These are phyloP conservation scores for Colletotrichum simmondsii DNA, from an alignment of 2,329 filamentous ascomycete species.

Conservation along the genomic window DNA sequence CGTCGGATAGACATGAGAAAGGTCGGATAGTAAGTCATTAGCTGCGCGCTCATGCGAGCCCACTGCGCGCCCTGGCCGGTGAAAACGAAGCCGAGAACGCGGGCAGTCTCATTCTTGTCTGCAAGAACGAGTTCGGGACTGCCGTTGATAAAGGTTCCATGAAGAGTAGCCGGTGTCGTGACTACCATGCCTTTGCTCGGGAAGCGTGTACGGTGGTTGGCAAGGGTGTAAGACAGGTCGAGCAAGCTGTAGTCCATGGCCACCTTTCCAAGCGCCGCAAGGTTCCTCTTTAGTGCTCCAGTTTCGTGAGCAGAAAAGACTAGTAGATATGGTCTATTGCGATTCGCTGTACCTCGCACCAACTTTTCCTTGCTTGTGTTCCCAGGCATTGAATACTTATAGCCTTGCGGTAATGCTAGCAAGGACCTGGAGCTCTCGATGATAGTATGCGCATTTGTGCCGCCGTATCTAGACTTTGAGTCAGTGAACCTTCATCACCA, in stretches of 20 bases:
- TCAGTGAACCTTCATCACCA: background rate
- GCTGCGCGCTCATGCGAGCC: constrained; percentile 35
- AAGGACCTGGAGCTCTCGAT: background rate
- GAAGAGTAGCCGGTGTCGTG: background rate
- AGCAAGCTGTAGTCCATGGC: background rate
- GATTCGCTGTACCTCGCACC: background rate
- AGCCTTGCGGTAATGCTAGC: background rate
- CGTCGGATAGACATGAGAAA: constrained; percentile 23
- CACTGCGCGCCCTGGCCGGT: constrained; percentile 42
- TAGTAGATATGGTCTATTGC: constrained; percentile 1
- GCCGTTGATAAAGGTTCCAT: background rate
- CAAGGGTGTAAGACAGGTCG: background rate
- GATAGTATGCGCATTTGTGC: constrained; percentile 25
- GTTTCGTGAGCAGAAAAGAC: background rate
- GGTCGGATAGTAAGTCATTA: constrained; percentile 14
- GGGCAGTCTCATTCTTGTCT: constrained; percentile 2
- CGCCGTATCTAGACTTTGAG: background rate
- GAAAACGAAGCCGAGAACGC: constrained; percentile 35
- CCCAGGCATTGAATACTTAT: background rate
- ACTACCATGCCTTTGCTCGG: background rate
- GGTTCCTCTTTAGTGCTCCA: background rate
- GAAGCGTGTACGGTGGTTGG: background rate
- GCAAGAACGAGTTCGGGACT: background rate
- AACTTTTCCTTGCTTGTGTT: background rate
- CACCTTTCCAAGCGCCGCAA: background rate